Evolutionary conservation across 1,284 basidiomycete genomes (phyloP).

Genomic region (Cryptococcus jaspeensis): DNA sequence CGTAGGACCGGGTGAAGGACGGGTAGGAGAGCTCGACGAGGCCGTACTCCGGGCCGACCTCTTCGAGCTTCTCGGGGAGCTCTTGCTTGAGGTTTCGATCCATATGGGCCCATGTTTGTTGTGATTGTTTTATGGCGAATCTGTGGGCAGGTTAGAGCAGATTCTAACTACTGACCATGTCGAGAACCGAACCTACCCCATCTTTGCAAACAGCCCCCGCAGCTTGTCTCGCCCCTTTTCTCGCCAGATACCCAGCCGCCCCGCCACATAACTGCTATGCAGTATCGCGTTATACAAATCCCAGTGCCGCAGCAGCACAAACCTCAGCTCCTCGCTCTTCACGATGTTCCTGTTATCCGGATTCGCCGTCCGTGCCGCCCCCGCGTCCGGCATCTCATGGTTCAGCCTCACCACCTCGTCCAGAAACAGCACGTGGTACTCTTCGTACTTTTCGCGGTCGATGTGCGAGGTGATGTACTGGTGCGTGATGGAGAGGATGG

Average conservation of each 20-base stretch:
- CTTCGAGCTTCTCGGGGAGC: constrained; percentile 78
- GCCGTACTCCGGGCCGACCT: constrained; percentile 92
- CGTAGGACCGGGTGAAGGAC: constrained; percentile 87
- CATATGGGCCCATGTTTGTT: constrained; percentile 94
- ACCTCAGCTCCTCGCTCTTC: constrained; percentile 80
- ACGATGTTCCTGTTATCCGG: constrained; percentile 77
- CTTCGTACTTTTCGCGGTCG: constrained; percentile 81
- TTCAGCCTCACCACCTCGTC: constrained; percentile 91
- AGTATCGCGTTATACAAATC: constrained; percentile 96
- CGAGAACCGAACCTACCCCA: constrained; percentile 70
- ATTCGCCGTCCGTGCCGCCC: constrained; percentile 30
- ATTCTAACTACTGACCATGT: not conserved
- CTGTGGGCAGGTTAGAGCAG: constrained; percentile 51
- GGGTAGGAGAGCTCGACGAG: constrained; percentile 92
- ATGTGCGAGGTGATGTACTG: constrained; percentile 88
- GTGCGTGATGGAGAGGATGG: constrained; percentile 88
- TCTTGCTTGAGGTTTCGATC: constrained; percentile 85
- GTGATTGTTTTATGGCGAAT: constrained; percentile 88
- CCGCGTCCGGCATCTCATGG: constrained; percentile 53
- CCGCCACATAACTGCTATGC: constrained; percentile 93
- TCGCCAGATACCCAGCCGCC: constrained; percentile 93
- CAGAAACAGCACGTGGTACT: constrained; percentile 70
- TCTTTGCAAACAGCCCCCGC: constrained; percentile 92
- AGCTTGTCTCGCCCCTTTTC: constrained; percentile 86
- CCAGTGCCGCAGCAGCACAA: constrained; percentile 96